Evolutionary conservation across 2,329 filamentous ascomycete species (phyloP).

Genomic region (Talaromyces funiculosus): DNA sequence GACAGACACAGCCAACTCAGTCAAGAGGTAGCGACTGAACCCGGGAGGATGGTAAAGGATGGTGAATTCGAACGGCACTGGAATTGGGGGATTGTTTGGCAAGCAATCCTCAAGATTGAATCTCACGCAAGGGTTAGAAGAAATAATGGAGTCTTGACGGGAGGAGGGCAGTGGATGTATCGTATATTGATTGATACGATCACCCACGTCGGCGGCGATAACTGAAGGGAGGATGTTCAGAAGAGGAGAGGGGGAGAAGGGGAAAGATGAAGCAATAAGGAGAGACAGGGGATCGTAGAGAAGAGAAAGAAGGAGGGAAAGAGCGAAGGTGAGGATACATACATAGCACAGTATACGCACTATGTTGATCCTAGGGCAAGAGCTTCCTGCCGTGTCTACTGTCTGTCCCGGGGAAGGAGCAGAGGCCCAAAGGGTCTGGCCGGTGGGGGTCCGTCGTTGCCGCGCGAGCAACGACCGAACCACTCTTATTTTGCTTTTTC

Average conservation of each 20-base stretch:
- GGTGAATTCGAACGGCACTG: too few species aligned
- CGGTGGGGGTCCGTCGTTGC: conserved; percentile 6
- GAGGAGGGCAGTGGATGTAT: conserved; percentile 1
- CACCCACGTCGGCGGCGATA: conserved; percentile 20
- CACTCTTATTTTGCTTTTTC: neutral
- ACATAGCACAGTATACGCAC: neutral
- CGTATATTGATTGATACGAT: conserved; percentile 12
- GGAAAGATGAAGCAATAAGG: neutral
- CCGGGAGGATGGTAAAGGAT: too few species aligned
- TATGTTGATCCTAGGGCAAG: neutral
- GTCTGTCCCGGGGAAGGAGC: neutral
- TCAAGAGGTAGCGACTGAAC: conserved; percentile 9
- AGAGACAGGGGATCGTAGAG: neutral
- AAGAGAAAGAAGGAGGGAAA: conserved; percentile 1
- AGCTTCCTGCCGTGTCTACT: neutral
- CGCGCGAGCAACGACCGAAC: conserved; percentile 1
- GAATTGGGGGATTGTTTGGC: neutral
- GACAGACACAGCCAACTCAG: conserved; percentile 7
- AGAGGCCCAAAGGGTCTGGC: conserved; percentile 11
- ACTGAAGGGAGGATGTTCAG: conserved; percentile 11
- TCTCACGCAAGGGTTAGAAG: conserved; percentile 8
- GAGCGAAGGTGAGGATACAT: conserved; percentile 10
- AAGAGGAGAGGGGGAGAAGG: neutral
- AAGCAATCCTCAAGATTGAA: neutral
- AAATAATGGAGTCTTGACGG: conserved; percentile 7